Conservation (phyloP, 1,139 yeast species). For the Taphrina sp. region DNA sequence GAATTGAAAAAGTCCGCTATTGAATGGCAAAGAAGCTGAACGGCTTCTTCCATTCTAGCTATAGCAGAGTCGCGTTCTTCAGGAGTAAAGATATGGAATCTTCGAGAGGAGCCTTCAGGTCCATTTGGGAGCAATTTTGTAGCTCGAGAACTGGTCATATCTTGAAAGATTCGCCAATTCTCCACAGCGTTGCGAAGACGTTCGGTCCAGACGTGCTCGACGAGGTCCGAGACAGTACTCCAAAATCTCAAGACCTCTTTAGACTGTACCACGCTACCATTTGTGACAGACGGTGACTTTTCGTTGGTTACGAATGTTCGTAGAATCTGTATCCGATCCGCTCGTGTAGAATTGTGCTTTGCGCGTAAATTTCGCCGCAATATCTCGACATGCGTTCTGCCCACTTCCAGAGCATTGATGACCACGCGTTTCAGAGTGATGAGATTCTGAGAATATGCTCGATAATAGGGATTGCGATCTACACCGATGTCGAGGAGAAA, state of each 20-base stretch:
- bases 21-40: conserved; percentile 9
- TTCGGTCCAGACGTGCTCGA: conserved; percentile 46
- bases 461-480: conserved; percentile 59
- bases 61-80: conserved; percentile 10
- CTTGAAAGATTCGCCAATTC: conserved; percentile 31
- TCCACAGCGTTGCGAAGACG: conserved; percentile 11
- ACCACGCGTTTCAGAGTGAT: conserved; percentile 47
- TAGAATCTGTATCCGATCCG: neutral
- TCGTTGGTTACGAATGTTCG: conserved; percentile 3
- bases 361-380: conserved; percentile 34
- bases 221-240: conserved; percentile 51
- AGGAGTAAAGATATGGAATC: conserved; percentile 20
- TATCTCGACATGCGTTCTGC: conserved; percentile 38
- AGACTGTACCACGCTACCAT: conserved; percentile 1
- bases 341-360: neutral
- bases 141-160: conserved; percentile 36
- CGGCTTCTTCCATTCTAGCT: conserved; percentile 10
- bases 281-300: conserved; percentile 11
- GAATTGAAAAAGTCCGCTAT: conserved; percentile 15
- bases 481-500: conserved; percentile 57
- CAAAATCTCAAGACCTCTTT: conserved; percentile 52
- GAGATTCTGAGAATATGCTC: conserved; percentile 57
- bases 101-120: conserved; percentile 26
- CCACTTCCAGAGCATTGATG: conserved; percentile 46
- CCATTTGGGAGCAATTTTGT: conserved; percentile 35